Conservation (phyloP, 225 moss, liverwort and hornwort species). For the Pleurozium schreberi region DNA sequence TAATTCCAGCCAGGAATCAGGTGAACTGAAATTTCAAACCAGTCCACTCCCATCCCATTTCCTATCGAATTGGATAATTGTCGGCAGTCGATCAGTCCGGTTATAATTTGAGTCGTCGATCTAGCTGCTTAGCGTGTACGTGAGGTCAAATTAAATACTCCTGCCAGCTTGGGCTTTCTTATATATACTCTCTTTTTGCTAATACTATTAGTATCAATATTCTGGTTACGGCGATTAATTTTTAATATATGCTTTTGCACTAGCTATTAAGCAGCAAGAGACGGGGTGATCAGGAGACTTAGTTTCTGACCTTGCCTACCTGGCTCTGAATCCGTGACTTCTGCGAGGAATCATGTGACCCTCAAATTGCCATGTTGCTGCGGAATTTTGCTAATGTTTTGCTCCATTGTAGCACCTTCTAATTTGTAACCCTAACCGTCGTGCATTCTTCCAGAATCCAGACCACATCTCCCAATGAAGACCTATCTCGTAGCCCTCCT, state of each 20-base stretch:
- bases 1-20: background rate
- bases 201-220: no score
- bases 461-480: background rate
- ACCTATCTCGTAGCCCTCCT: background rate
- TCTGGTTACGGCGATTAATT: background rate
- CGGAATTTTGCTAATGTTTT: background rate
- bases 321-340: no score
- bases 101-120: no score
- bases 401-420: no score
- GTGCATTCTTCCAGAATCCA: background rate
- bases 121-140: no score
- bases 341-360: background rate
- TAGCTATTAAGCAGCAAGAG: background rate
- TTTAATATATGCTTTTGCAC: background rate
- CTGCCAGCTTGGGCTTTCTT: no score
- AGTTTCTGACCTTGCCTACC: background rate
- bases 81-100: no score
- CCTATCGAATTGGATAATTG: background rate
- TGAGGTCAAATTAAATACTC: no score
- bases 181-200: no score
- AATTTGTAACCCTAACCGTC: background rate
- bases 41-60: background rate
- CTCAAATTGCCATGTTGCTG: no score
- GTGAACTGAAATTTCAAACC: background rate
- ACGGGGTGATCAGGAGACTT: background rate